Percentiles rank a stretch among this genome's conserved stretches.
Conservation (phyloP, 257 asterid genomes). For the Penstemon davidsonii region DNA sequence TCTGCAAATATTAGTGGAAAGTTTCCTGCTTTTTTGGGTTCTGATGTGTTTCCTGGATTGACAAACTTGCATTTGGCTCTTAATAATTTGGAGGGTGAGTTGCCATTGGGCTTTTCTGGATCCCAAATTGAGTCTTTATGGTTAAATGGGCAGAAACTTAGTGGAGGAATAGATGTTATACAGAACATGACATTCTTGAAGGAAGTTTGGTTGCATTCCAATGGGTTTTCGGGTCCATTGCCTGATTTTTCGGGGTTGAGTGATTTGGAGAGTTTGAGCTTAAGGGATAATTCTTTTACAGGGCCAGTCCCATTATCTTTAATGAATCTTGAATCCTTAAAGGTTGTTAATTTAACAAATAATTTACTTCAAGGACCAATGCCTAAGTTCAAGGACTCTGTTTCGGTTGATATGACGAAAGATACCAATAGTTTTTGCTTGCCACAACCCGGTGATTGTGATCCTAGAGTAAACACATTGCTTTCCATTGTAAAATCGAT, state of each 20-base stretch:
- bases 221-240: constrained; percentile 67
- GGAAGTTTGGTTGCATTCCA: constrained; percentile 88
- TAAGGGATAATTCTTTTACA: constrained; percentile 76
- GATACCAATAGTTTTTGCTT: constrained; percentile 76
- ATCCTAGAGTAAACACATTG: constrained; percentile 60
- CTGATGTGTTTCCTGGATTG: constrained; percentile 77
- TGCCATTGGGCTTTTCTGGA: constrained; percentile 62
- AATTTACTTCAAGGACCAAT: constrained; percentile 86
- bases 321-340: constrained; percentile 64
- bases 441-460: constrained; percentile 81
- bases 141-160: constrained; percentile 82
- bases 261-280: constrained; percentile 58
- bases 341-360: constrained; percentile 75
- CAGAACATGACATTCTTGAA: constrained; percentile 78
- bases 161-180: constrained; percentile 64
- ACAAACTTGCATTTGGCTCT: constrained; percentile 77
- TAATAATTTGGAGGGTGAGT: constrained; percentile 68
- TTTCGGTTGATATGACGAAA: constrained; percentile 53
- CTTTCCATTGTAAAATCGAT: constrained; percentile 52
- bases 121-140: constrained; percentile 77
- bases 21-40: constrained; percentile 63
- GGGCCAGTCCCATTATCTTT: constrained; percentile 69
- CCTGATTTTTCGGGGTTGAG: constrained; percentile 68
- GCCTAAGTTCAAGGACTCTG: constrained; percentile 63
- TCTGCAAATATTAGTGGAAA: constrained; percentile 67